Percentiles rank a stretch among this genome's conserved stretches.
These are phyloP conservation scores for Dioscorea alata DNA, from an alignment of 106 monocot genomes.

Conservation along the genomic window DNA sequence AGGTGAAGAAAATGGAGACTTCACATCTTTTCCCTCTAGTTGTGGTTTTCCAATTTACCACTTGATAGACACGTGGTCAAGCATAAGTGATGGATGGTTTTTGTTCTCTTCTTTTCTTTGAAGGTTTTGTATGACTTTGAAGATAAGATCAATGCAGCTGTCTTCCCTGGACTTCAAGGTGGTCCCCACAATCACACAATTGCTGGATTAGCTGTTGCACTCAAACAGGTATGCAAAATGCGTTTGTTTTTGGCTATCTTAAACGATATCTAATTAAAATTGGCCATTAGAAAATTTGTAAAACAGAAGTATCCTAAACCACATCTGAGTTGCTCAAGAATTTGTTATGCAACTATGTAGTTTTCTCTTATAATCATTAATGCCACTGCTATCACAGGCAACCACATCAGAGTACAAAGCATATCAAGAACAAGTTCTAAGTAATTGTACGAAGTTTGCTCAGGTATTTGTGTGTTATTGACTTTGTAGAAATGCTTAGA, in stretches of 20 bases:
- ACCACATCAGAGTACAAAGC: slow-evolving; percentile 78
- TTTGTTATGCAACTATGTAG: not conserved
- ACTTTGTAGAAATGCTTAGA: not conserved
- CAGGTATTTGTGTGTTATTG: slow-evolving; percentile 26
- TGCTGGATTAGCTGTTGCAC: slow-evolving; percentile 95
- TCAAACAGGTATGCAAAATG: slow-evolving; percentile 67
- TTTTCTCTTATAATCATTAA: not conserved
- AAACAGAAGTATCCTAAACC: not conserved
- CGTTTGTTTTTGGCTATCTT: not conserved
- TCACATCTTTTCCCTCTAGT: too few relatives aligned
- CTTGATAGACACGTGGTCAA: too few relatives aligned
- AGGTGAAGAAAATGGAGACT: slow-evolving; percentile 30
- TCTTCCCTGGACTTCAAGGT: slow-evolving; percentile 99
- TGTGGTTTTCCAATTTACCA: too few relatives aligned
- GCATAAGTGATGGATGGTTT: not conserved
- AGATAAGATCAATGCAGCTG: slow-evolving; percentile 96
- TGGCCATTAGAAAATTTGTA: not conserved
- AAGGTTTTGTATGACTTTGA: slow-evolving; percentile 89
- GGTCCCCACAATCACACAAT: slow-evolving; percentile 99
- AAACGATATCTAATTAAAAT: not conserved
- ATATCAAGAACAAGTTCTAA: slow-evolving; percentile 94
- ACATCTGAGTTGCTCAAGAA: not conserved
- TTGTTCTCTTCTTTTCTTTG: slow-evolving; percentile 6
- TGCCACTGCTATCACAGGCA: slow-evolving; percentile 32
- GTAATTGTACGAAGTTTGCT: slow-evolving; percentile 89